phyloP scores from a whole-genome alignment of 169 alveolate genomes.

The Eimeria maxima region DNA sequence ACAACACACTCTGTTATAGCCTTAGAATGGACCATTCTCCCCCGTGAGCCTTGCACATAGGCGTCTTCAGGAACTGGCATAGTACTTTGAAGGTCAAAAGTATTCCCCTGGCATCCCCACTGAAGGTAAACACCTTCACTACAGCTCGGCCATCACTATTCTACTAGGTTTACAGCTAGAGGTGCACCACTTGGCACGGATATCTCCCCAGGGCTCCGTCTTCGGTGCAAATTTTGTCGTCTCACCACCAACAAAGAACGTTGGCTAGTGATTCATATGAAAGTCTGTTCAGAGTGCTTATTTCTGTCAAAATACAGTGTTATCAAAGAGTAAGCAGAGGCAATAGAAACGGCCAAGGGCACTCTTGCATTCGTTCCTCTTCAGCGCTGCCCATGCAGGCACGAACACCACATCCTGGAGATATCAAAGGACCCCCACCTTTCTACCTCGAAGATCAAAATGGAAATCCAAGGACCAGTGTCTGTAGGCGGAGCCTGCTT shows the following conservation, averaged over 20 bases:
- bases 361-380: not conserved
- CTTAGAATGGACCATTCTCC: not conserved
- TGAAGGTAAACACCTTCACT: not conserved
- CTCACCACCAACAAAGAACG: not conserved
- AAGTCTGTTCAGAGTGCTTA: not conserved
- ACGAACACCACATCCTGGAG: not conserved
- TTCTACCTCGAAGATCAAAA: not conserved
- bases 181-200: not conserved
- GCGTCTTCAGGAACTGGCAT: not conserved
- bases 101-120: not conserved
- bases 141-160: not conserved
- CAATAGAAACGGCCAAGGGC: not conserved
- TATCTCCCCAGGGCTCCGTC: not conserved
- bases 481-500: not conserved
- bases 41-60: not conserved
- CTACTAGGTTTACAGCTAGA: not conserved
- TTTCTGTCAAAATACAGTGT: not conserved
- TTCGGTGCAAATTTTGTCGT: not conserved
- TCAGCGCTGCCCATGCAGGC: not conserved
- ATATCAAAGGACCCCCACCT: not conserved
- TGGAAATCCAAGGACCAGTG: not conserved
- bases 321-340: not conserved
- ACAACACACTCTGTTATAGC: not conserved
- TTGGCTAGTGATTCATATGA: constrained; percentile 6
- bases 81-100: not conserved